Percentiles rank a stretch among this genome's conserved stretches.
phyloP scores from a whole-genome alignment of 106 monocot genomes.

The Iris macrosiphon region DNA sequence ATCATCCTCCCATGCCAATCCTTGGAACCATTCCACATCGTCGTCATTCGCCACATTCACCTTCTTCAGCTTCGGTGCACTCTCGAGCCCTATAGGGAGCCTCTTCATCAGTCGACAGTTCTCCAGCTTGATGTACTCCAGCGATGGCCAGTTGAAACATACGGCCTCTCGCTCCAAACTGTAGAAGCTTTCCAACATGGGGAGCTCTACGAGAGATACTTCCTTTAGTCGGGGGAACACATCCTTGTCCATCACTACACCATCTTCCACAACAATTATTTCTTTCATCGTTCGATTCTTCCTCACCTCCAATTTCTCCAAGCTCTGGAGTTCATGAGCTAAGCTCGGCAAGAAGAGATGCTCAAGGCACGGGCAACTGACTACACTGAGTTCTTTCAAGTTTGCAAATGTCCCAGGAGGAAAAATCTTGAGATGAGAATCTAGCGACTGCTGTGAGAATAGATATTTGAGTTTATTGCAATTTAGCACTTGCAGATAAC shows the following conservation, averaged over 20 bases:
- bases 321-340: constrained; percentile 2
- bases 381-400: constrained; percentile 12
- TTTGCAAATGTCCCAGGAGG: constrained; percentile 7
- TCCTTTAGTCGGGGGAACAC: constrained; percentile 11
- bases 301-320: constrained; percentile 13
- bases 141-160: constrained; percentile 8
- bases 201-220: not conserved
- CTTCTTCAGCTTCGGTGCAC: constrained; percentile 17
- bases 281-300: not conserved
- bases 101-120: constrained; percentile 5
- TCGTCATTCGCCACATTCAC: constrained; percentile 1
- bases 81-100: constrained; percentile 9
- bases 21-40: constrained; percentile 11
- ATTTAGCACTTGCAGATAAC: not conserved
- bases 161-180: not conserved
- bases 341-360: constrained; percentile 18
- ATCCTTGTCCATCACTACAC: constrained; percentile 1
- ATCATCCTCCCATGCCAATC: constrained; percentile 7
- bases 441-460: not conserved
- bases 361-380: not conserved
- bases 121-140: constrained; percentile 12
- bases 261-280: constrained; percentile 12
- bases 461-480: constrained; percentile 1
- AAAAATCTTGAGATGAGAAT: not conserved
- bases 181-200: constrained; percentile 12